These are phyloP conservation scores for Aegilops sharonensis DNA, from an alignment of 176 grass and related monocot genomes.

Conservation along the genomic window DNA sequence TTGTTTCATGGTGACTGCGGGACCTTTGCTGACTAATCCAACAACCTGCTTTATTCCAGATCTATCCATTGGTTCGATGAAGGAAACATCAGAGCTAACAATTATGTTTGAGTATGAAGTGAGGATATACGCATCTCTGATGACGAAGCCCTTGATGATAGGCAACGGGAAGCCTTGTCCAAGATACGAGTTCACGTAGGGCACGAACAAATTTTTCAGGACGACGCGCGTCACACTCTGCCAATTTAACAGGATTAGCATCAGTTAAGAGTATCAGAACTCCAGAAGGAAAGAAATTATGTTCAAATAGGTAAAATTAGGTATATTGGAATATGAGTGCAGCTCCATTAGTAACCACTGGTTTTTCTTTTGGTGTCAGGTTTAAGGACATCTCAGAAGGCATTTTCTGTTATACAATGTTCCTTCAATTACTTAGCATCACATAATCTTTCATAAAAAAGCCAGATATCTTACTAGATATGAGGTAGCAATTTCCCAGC, in stretches of 20 bases:
- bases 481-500: background rate
- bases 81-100: slow-evolving; percentile 73
- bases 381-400: background rate
- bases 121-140: slow-evolving; percentile 71
- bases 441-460: background rate
- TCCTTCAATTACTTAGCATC: background rate
- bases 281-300: background rate
- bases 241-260: slow-evolving; percentile 12
- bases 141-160: slow-evolving; percentile 64
- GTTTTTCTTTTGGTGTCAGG: slow-evolving; percentile 1
- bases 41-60: background rate
- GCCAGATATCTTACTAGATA: background rate
- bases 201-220: slow-evolving; percentile 71
- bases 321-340: background rate
- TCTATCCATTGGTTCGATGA: slow-evolving; percentile 9
- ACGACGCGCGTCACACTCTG: slow-evolving; percentile 57
- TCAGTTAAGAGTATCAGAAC: slow-evolving; percentile 28
- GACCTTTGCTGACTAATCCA: background rate
- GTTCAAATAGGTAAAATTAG: background rate
- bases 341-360: background rate
- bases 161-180: slow-evolving; percentile 66
- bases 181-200: slow-evolving; percentile 78
- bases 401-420: background rate
- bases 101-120: slow-evolving; percentile 55
- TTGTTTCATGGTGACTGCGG: background rate